Base-by-base conservation (phyloP, 169 alveolate genomes). In the Plasmodium chabaudi region DNA sequence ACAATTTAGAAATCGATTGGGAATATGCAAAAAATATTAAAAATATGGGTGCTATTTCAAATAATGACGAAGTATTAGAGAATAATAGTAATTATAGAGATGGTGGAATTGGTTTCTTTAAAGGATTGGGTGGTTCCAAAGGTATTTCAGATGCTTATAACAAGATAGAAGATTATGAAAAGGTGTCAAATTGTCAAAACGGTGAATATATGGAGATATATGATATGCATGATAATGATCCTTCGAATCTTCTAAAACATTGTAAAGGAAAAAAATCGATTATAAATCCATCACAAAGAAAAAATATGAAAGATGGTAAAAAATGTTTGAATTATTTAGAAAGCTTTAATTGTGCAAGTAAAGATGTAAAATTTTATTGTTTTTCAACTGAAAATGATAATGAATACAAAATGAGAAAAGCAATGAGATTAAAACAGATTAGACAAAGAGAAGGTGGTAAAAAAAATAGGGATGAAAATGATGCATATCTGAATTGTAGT, bases 371-470 rank as follows among this genome's bases (percentile, higher is more conserved):
- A 23, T 79, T 79, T 69, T 79, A 65, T 42, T 79, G 79, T 15
- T 79, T 79, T 34, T 65, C 89, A 12, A 64, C 89, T 27, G 46
- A 79, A 64, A 79, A 69, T 47, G 89, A 79, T 17, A 65, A 65
- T 79, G 42, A 34, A 34, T 79, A 60, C 79, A 79, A 79, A 65
- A 79, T 79, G 13, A 79, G 67, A 70, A 65, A 65, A 39, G 61
- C 44, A 60, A 61, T 60, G 9, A 21, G 51, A 17, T 10, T 60
- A 9, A 79, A 51, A 25, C 65, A 59, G 55, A 65, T 25, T 27
- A 46, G 55, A 53, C 65, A 79, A 17, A 65, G 34, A 67, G 46
- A n/a, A 19, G 55, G 46, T 25, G 39, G 6, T 3, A 75, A 51
- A 34, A 63, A 56, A 10, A 19, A 7, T 3, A 46, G 4, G 9